Evolutionary conservation across 176 grass and related monocot genomes (phyloP), one percentile per base, ranked within the genome.

Genomic region (Chloris gayana): DNA sequence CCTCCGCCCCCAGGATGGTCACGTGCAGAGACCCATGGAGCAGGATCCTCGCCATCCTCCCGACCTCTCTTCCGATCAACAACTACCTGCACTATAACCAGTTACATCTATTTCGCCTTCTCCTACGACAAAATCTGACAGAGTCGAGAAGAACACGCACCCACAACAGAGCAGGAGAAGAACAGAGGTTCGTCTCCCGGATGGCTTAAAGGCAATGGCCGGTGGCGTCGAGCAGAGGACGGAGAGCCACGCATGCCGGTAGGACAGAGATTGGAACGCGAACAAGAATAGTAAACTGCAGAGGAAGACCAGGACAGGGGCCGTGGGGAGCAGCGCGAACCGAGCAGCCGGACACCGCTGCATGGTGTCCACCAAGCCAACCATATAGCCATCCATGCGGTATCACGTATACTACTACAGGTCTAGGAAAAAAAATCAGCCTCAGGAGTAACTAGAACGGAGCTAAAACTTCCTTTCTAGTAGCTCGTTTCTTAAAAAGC

Each of bases 11-110:
- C 9, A 78, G 42, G 45, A 89, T 78, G 21, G 83, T 85, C 0
- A 69, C 78, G 13, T 89, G 83, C 31, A 89, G 73, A 31, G 83
- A 85, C 22, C 88, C 88, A 51, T 89, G 88, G 49, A 89, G 83
- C 67, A 89, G 66, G 45, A 85, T 68, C 46, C 14, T 50, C 18
- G 83, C 83, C 88, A 89, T 89, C 8, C 17, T 24, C 30, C 3
- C 24, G 7, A 56, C 21, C 27, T 53, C n/a, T n/a, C n/a, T n/a
- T n/a, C 60, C 30, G 44, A 33, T 79, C 76, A 18, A 0, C n/a
- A 19, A 0, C 34, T 25, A 65, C 74, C 74, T 77, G 37, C 56
- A 62, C 11, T 26, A 37, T 37, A 6, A 37, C 35, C 35, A 6
- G 35, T 37, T 37, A 37, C 35, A 37, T 37, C n/a, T n/a, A n/a